phyloP scores from a whole-genome alignment of 495 filamentous ascomycete species.

The Penicillium samsonianum region DNA sequence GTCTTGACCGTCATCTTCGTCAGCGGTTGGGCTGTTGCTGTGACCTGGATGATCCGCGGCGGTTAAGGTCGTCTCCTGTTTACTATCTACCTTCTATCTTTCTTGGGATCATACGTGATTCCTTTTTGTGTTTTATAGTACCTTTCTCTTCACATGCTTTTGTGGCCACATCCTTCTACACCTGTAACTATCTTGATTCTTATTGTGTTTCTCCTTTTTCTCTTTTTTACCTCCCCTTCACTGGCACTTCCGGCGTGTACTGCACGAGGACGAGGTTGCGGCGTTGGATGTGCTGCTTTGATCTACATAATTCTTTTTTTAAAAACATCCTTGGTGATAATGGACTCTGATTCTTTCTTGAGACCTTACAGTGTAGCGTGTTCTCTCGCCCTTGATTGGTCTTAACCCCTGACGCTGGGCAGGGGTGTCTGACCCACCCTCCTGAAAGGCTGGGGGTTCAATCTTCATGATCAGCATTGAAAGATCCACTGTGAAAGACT shows the following conservation, averaged over 20 bases:
- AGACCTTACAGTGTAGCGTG: not conserved
- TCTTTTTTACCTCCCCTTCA: slow-evolving; percentile 7
- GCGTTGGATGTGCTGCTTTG: slow-evolving; percentile 18
- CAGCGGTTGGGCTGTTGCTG: slow-evolving; percentile 50
- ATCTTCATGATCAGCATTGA: not conserved
- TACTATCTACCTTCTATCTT: slow-evolving; percentile 6
- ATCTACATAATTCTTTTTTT: slow-evolving; percentile 5
- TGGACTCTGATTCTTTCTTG: not conserved
- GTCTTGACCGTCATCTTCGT: slow-evolving; percentile 63
- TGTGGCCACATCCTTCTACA: slow-evolving; percentile 4
- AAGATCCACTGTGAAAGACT: not conserved
- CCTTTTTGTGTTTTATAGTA: slow-evolving; percentile 19
- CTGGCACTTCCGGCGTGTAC: slow-evolving; percentile 17
- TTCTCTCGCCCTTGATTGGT: slow-evolving; percentile 8
- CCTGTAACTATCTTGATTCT: slow-evolving; percentile 21
- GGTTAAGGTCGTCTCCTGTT: slow-evolving; percentile 19
- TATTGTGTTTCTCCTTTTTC: not conserved
- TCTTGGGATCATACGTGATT: slow-evolving; percentile 16
- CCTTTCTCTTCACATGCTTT: slow-evolving; percentile 13
- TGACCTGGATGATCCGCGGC: slow-evolving; percentile 46
- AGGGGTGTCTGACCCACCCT: not conserved
- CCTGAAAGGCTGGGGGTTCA: not conserved
- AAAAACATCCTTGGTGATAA: slow-evolving; percentile 1
- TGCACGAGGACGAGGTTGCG: slow-evolving; percentile 14
- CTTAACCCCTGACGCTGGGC: not conserved